Evolutionary conservation across 2,329 filamentous ascomycete genomes (phyloP).

Genomic region (Exophiala dermatitidis): DNA sequence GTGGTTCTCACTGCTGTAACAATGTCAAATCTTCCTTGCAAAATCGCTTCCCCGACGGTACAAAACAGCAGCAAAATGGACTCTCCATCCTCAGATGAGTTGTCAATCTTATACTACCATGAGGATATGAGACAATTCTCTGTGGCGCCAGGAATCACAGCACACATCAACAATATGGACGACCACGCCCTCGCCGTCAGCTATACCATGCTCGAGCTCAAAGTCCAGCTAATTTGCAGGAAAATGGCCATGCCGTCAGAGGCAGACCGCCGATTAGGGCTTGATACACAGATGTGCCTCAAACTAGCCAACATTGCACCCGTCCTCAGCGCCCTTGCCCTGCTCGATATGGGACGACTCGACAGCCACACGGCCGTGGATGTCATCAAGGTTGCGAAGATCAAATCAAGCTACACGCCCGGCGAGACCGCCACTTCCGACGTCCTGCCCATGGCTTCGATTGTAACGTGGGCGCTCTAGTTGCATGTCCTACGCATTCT

Average conservation of each 20-base stretch:
- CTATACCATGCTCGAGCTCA: background rate
- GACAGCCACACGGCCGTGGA: constrained; percentile 1
- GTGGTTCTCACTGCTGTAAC: too few relatives aligned
- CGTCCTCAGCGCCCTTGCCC: constrained; percentile 3
- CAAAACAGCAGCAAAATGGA: background rate
- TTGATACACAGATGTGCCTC: background rate
- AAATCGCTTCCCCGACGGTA: background rate
- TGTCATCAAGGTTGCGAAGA: background rate
- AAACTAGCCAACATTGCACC: constrained; percentile 8
- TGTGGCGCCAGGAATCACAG: constrained; percentile 6
- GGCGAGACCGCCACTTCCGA: background rate
- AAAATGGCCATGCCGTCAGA: background rate
- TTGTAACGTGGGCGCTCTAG: constrained; percentile 12
- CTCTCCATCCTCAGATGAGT: background rate
- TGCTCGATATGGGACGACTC: constrained; percentile 3
- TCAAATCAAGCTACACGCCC: background rate
- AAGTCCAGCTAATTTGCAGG: background rate
- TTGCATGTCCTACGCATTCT: constrained; percentile 9
- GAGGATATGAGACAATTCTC: background rate
- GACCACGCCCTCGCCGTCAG: constrained; percentile 1
- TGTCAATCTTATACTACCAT: background rate
- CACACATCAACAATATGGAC: background rate
- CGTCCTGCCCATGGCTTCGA: constrained; percentile 2
- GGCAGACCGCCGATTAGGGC: background rate
- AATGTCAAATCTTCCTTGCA: too few relatives aligned